Conservation (phyloP, 345 rosid species). For the Pistacia integerrima region DNA sequence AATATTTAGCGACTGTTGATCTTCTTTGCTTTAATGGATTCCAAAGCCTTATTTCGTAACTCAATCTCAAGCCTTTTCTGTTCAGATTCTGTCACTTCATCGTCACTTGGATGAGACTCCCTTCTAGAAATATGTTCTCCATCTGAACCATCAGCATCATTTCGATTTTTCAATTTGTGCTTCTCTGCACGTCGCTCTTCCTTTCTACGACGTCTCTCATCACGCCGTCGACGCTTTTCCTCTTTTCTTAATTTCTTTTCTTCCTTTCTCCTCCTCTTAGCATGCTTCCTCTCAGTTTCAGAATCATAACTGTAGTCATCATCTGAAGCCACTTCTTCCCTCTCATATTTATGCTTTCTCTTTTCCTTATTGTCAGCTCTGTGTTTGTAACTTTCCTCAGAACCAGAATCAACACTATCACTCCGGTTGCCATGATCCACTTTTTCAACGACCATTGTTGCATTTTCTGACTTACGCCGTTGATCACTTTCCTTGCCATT, state of each 20-base stretch:
- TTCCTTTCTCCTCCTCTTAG: slow-evolving; percentile 83
- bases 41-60: slow-evolving; percentile 89
- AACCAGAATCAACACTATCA: slow-evolving; percentile 49
- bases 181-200: slow-evolving; percentile 77
- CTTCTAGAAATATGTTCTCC: slow-evolving; percentile 40
- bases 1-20: slow-evolving; percentile 51
- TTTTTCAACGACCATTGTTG: slow-evolving; percentile 36
- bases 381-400: slow-evolving; percentile 51
- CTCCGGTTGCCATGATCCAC: slow-evolving; percentile 40
- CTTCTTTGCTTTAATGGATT: slow-evolving; percentile 95
- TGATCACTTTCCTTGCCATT: slow-evolving; percentile 36
- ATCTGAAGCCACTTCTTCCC: slow-evolving; percentile 59
- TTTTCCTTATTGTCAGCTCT: slow-evolving; percentile 49
- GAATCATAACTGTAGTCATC: slow-evolving; percentile 61
- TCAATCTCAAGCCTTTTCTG: slow-evolving; percentile 91
- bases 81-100: slow-evolving; percentile 50
- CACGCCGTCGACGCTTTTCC: slow-evolving; percentile 75
- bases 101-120: slow-evolving; percentile 35
- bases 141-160: slow-evolving; percentile 52
- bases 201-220: slow-evolving; percentile 73
- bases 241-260: slow-evolving; percentile 85
- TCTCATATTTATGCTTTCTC: slow-evolving; percentile 59
- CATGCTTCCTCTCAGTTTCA: slow-evolving; percentile 78
- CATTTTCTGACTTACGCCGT: slow-evolving; percentile 31
- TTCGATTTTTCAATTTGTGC: slow-evolving; percentile 51